Conservation (phyloP, 805 yeast genomes). For the Sugiyamaella lignohabitans region DNA sequence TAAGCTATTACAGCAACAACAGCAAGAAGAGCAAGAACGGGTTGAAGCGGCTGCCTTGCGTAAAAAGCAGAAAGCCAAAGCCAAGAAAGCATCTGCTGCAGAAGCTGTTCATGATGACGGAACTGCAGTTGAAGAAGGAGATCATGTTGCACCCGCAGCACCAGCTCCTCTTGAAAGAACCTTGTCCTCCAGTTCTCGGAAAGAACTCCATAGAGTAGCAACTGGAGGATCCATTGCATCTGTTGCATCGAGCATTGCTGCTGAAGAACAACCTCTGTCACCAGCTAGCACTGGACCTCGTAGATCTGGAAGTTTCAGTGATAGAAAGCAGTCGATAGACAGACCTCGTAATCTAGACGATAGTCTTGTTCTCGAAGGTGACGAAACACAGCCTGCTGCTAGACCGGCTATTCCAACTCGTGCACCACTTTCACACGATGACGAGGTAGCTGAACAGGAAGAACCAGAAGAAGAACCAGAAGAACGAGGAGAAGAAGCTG, state of each 20-base stretch:
- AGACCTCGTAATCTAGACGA: neutral
- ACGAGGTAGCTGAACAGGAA: neutral
- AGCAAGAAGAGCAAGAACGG: constrained; percentile 69
- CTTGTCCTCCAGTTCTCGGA: constrained; percentile 7
- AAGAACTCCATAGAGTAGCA: constrained; percentile 2
- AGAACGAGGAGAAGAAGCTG: constrained; percentile 13
- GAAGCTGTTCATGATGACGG: constrained; percentile 1
- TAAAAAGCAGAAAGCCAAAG: constrained; percentile 31
- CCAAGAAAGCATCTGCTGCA: constrained; percentile 21
- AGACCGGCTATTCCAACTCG: neutral
- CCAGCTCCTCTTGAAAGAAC: constrained; percentile 6
- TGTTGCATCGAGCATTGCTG: constrained; percentile 6
- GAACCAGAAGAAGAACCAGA: constrained; percentile 6
- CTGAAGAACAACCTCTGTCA: constrained; percentile 1
- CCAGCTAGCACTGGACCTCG: neutral
- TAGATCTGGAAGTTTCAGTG: neutral
- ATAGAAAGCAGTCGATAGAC: neutral
- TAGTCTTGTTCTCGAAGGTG: neutral
- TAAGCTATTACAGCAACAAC: constrained; percentile 73
- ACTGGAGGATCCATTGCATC: constrained; percentile 14
- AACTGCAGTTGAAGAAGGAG: neutral
- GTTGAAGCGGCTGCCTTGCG: constrained; percentile 51
- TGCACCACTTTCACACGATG: neutral
- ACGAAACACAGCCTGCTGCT: neutral
- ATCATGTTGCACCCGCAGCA: constrained; percentile 1